phyloP scores from a whole-genome alignment of 352 stramenopile species.

The Phytophthora cajani region DNA sequence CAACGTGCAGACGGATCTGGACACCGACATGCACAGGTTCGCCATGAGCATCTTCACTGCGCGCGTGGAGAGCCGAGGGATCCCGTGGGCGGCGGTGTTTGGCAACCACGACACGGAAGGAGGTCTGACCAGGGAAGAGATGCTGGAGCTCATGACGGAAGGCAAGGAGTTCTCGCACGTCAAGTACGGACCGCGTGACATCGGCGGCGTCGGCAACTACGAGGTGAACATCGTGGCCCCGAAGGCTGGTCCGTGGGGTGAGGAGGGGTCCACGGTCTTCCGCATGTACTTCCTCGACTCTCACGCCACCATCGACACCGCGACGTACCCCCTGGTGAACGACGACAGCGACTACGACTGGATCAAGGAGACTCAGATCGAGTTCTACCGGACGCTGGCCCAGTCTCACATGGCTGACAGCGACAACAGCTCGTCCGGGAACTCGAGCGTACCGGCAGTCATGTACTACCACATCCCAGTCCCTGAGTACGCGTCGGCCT shows the following conservation, averaged over 20 bases:
- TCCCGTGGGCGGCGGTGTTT: constrained; percentile 67
- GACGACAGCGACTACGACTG: constrained; percentile 46
- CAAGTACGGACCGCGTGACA: constrained; percentile 48
- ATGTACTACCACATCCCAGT: constrained; percentile 78
- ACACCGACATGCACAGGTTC: constrained; percentile 24
- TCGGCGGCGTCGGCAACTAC: constrained; percentile 76
- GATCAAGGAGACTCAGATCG: constrained; percentile 56
- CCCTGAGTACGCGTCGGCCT: constrained; percentile 48
- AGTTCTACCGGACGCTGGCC: constrained; percentile 48
- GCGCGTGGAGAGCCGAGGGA: constrained; percentile 45
- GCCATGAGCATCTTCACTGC: constrained; percentile 48
- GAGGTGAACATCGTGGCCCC: constrained; percentile 58
- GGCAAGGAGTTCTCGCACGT: constrained; percentile 54
- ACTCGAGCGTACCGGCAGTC: constrained; percentile 40
- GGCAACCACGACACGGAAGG: constrained; percentile 74
- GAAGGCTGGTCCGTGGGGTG: constrained; percentile 43
- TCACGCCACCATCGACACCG: constrained; percentile 37
- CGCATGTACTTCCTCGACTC: constrained; percentile 83
- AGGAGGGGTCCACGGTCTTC: constrained; percentile 43
- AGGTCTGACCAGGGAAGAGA: constrained; percentile 46
- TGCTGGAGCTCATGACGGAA: constrained; percentile 41
- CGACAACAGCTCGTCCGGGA: constrained; percentile 16
- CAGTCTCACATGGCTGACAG: constrained; percentile 25
- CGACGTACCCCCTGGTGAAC: constrained; percentile 36
- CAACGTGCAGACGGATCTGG: constrained; percentile 53